These are phyloP conservation scores for Chrysanthemum makinoi DNA, from an alignment of 129 eudicot species.

Conservation along the genomic window DNA sequence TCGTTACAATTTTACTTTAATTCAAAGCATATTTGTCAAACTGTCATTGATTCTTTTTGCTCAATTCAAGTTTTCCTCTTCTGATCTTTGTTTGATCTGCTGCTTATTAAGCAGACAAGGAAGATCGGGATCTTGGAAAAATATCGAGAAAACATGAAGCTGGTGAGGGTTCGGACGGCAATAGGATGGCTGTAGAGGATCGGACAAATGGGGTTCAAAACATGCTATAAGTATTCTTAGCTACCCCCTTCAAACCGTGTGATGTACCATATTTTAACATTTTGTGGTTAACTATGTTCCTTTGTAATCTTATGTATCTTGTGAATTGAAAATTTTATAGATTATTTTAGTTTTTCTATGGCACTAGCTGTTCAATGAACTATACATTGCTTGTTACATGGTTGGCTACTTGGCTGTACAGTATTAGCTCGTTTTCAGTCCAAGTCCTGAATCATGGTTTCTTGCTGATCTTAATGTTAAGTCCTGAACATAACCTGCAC, in stretches of 20 bases:
- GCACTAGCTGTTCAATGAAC: neutral
- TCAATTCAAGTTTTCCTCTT: conserved; percentile 15
- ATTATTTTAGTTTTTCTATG: neutral
- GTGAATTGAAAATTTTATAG: conserved; percentile 14
- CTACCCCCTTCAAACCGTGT: conserved; percentile 13
- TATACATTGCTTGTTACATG: conserved; percentile 16
- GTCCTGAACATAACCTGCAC: conserved; percentile 33
- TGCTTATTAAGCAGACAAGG: conserved; percentile 9
- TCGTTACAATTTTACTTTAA: neutral
- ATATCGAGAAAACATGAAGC: conserved; percentile 37
- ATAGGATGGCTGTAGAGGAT: conserved; percentile 28
- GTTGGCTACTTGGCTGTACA: neutral
- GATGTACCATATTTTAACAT: conserved; percentile 15
- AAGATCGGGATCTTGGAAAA: conserved; percentile 16
- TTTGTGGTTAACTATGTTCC: conserved; percentile 20
- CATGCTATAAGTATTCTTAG: conserved; percentile 17
- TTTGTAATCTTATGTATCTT: conserved; percentile 28
- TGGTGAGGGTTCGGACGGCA: conserved; percentile 36
- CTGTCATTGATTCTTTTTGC: neutral
- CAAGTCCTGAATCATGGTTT: neutral
- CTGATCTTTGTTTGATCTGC: conserved; percentile 1
- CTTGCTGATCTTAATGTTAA: neutral
- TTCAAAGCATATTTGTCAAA: neutral
- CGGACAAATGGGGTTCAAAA: conserved; percentile 28
- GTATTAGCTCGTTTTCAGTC: neutral